Base-by-base conservation (phyloP, 1,284 basidiomycete species). In the Malassezia cuniculi region DNA sequence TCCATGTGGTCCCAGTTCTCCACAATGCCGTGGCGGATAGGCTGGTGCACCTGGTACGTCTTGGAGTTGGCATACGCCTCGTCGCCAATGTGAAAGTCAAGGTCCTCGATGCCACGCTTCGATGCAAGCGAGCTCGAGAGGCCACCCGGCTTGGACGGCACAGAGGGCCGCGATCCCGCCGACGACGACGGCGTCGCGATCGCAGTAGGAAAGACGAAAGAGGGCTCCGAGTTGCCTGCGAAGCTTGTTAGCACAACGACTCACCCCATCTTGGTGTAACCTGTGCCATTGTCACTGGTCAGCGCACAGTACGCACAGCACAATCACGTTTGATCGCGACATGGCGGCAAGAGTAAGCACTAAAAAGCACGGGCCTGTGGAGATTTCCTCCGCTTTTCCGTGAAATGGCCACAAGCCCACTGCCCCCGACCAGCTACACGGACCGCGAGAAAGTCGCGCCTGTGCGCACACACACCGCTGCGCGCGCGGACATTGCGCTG, bases 1-100 rank as follows among this genome's bases (percentile, higher is more conserved):
- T 97, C 93, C 93, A 99, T 99, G 60, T 93, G 79, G 71, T 97
- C 93, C 93, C 93, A 99, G 68, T 97, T 95, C 55, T 97, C 93
- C 64, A 97, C 94, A 79, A 86, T 81, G 26, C 93, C 93, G 68
- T 99, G 93, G 40, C 84, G 78, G 66, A 97, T 95, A 16, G 93
- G 93, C 70, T 95, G 94, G 70, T 90, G 82, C 12, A 97, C 78
- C 27, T 83, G 81, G 71, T 97, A 99, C 27, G 63, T 65, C 73
- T 89, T 94, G 27, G 81, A 78, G 66, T 95, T 94, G 20, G 84
- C 85, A 19, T 95, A 75, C 1, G 93, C 93, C 69, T 97, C 90
- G 69, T 97, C 85, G 46, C 93, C 93, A 70, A 99, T 99, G 75
- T 82, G 94, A 74, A 97, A 99, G 72, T 99, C 93, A 52, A 97